Base-by-base conservation (phyloP, 176 grass and related monocot species). In the Zea luxurians region DNA sequence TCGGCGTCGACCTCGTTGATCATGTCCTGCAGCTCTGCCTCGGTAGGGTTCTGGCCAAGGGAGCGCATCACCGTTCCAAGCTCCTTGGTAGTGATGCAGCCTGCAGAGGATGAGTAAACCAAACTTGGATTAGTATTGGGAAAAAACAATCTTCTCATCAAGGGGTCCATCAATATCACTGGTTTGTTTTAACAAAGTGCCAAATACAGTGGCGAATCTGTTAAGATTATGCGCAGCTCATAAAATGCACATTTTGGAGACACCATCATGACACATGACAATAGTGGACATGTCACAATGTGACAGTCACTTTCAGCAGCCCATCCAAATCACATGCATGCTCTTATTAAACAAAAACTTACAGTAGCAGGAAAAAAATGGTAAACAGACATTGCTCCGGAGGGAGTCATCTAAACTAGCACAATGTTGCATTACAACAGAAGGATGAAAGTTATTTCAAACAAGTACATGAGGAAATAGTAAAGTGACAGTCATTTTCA, bases 21-120 rank as follows among this genome's bases (percentile, higher is more conserved):
- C 89, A 91, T 91, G 70, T 91, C 89, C 78, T 91, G 89, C 63
- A 91, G 70, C 86, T 91, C 89, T 53, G 89, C 89, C 75, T 91
- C 89, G 0, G 89, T 91, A 46, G 89, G 89, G 71, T 91, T 91
- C 86, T 91, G 89, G 4, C 89, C 89, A 43, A 91, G 89, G 13
- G 89, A 91, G 2, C 89, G 78, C 89, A 91, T 91, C 58, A 91
- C 89, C 4, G 89, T 91, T 62, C 89, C 89, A 27, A 91, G 86
- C 83, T 91, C 89, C 79, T 91, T 91, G 44, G 89, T 91, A 15
- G 89, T 91, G 83, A 91, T 91, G 65, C 89, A 91, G 54, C 89
- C 89, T 91, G 37, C 13, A 85, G 0, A 48, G 41, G 76, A 0
- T 27, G 0, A 63, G 36, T 2, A 57, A 41, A 18, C 11, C 37